Evolutionary conservation across 352 stramenopile genomes (phyloP).

Genomic region (Phytophthora vignae): DNA sequence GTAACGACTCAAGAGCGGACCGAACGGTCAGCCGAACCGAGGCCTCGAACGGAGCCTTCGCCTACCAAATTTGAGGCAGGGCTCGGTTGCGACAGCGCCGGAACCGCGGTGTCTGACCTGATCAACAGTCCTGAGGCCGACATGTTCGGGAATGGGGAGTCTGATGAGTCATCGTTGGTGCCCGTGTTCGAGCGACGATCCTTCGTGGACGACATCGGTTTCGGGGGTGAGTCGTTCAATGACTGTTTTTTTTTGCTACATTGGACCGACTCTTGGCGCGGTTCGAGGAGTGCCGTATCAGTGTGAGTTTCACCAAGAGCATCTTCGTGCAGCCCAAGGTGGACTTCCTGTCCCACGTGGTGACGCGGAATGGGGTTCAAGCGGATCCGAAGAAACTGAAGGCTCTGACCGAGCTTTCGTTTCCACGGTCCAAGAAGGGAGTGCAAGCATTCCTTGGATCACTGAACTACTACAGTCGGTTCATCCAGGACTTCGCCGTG

Average conservation of each 20-base stretch:
- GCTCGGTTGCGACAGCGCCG: rapidly evolving
- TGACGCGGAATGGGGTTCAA: constrained; percentile 7
- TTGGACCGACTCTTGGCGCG: constrained; percentile 16
- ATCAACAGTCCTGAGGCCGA: neutral
- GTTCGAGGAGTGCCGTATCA: constrained; percentile 28
- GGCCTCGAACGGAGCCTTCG: neutral
- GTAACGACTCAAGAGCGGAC: too few relatives aligned
- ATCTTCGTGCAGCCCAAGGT: constrained; percentile 13
- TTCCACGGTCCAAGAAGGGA: constrained; percentile 23
- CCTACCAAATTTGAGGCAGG: neutral
- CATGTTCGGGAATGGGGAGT: neutral
- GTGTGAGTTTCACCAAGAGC: constrained; percentile 36
- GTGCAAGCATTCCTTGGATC: constrained; percentile 33
- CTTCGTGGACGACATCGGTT: constrained; percentile 32
- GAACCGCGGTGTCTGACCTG: neutral
- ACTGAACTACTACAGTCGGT: constrained; percentile 37
- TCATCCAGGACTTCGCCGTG: constrained; percentile 32
- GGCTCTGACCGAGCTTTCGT: constrained; percentile 9
- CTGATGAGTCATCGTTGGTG: neutral
- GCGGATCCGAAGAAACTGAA: constrained; percentile 24
- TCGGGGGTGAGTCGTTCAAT: neutral
- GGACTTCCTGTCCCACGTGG: too few relatives aligned
- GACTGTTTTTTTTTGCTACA: neutral
- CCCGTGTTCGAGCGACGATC: constrained; percentile 4
- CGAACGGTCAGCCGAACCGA: too few relatives aligned